phyloP scores from a whole-genome alignment of 768 basidiomycete genomes.

The Phaeotremella fagi region DNA sequence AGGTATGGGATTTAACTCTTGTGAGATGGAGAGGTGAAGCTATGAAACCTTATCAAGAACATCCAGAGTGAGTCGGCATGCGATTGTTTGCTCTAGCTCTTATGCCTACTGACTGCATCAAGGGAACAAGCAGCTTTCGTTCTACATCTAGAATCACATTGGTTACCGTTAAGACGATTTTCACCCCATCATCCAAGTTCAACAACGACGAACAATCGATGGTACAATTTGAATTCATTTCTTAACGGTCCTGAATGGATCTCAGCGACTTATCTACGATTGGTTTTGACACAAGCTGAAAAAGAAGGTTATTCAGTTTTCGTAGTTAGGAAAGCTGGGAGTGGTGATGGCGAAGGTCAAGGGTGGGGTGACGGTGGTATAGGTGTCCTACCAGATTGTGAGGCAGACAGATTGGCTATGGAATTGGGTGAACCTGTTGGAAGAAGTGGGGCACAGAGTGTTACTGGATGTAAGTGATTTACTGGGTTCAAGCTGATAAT shows the following conservation, averaged over 20 bases:
- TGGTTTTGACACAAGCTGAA: slow-evolving; percentile 84
- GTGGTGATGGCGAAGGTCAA: slow-evolving; percentile 15
- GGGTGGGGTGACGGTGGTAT: slow-evolving; percentile 60
- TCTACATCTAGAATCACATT: slow-evolving; percentile 78
- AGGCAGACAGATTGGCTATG: slow-evolving; percentile 57
- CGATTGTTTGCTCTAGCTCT: neutral
- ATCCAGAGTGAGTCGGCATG: slow-evolving; percentile 61
- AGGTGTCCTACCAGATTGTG: slow-evolving; percentile 67
- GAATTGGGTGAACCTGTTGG: slow-evolving; percentile 69
- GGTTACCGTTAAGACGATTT: slow-evolving; percentile 82
- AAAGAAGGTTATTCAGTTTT: slow-evolving; percentile 60
- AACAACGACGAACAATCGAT: slow-evolving; percentile 52
- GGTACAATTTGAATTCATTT: slow-evolving; percentile 86
- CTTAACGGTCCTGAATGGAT: slow-evolving; percentile 71
- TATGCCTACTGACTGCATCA: neutral
- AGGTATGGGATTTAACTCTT: slow-evolving; percentile 77
- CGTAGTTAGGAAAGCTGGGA: slow-evolving; percentile 19
- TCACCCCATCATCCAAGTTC: slow-evolving; percentile 49
- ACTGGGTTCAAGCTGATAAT: neutral
- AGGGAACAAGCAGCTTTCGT: slow-evolving; percentile 83
- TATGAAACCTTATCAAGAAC: slow-evolving; percentile 69
- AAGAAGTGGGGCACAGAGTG: slow-evolving; percentile 15
- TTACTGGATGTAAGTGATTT: neutral
- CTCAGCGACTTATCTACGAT: slow-evolving; percentile 71
- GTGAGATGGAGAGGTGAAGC: slow-evolving; percentile 77